phyloP scores from a whole-genome alignment of 345 rosid species.

The Sonneratia caseolaris region DNA sequence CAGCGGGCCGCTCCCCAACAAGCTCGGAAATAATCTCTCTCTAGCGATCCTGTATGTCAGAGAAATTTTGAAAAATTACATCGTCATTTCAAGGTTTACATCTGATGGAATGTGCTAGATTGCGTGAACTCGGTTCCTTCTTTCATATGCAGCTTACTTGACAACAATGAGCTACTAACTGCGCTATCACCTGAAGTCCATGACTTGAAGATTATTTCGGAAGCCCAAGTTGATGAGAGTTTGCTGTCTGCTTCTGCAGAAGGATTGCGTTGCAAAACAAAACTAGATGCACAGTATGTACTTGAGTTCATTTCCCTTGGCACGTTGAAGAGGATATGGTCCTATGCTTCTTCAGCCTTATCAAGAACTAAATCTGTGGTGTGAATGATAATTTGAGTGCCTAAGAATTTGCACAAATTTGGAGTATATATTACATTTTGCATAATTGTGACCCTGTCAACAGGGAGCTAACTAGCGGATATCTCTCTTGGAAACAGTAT shows the following conservation, averaged over 20 bases:
- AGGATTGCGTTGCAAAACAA: slow-evolving; percentile 18
- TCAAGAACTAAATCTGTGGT: not conserved
- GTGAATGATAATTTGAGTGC: too few relatives aligned
- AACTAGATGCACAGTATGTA: slow-evolving; percentile 18
- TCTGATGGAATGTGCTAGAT: not conserved
- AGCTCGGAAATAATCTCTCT: slow-evolving; percentile 38
- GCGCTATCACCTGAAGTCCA: slow-evolving; percentile 30
- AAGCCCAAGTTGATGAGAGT: slow-evolving; percentile 39
- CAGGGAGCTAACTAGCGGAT: too few relatives aligned
- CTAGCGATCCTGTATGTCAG: slow-evolving; percentile 39
- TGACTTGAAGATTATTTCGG: slow-evolving; percentile 28
- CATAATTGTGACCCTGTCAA: too few relatives aligned
- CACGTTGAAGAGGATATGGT: not conserved
- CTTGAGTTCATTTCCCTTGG: not conserved
- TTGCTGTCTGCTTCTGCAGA: slow-evolving; percentile 19
- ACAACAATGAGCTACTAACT: slow-evolving; percentile 44
- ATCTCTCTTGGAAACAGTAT: too few relatives aligned
- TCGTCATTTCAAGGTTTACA: not conserved
- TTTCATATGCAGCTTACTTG: slow-evolving; percentile 34
- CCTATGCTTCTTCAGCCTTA: not conserved
- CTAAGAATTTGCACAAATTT: too few relatives aligned
- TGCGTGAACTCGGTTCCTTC: slow-evolving; percentile 3
- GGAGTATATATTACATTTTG: too few relatives aligned
- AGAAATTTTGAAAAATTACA: not conserved
- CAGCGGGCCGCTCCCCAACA: slow-evolving; percentile 40